phyloP scores from a whole-genome alignment of 805 yeast species.

The Kluyveromyces aestuarii region DNA sequence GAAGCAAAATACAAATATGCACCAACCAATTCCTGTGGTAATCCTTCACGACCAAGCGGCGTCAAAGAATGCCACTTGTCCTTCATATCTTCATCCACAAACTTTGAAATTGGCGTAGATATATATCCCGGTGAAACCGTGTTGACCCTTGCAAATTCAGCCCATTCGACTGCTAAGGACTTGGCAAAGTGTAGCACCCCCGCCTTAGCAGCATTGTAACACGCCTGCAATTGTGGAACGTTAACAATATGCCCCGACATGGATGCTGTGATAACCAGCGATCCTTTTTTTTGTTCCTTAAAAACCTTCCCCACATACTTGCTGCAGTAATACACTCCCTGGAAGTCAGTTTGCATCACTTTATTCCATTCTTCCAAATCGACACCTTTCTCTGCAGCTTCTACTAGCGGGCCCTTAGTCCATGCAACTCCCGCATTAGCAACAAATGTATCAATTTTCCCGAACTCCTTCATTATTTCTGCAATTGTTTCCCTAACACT shows the following conservation, averaged over 20 bases:
- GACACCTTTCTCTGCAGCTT: constrained; percentile 32
- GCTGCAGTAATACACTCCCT: constrained; percentile 75
- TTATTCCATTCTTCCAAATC: constrained; percentile 59
- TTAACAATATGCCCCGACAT: constrained; percentile 86
- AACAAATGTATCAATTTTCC: constrained; percentile 71
- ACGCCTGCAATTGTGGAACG: constrained; percentile 79
- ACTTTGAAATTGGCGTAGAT: constrained; percentile 54
- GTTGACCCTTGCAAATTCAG: constrained; percentile 80
- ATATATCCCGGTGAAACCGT: constrained; percentile 83
- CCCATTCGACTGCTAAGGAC: constrained; percentile 83
- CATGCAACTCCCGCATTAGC: constrained; percentile 89
- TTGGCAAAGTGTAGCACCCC: constrained; percentile 67
- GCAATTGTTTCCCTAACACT: constrained; percentile 21
- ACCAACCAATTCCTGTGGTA: constrained; percentile 67
- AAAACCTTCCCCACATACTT: constrained; percentile 65
- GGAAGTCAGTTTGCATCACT: constrained; percentile 65
- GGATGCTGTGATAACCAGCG: constrained; percentile 77
- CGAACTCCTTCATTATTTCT: constrained; percentile 54
- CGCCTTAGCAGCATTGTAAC: constrained; percentile 82
- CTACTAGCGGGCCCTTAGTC: constrained; percentile 54
- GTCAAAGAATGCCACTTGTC: constrained; percentile 41
- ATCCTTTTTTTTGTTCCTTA: constrained; percentile 64
- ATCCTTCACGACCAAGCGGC: constrained; percentile 71
- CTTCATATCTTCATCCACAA: constrained; percentile 35
- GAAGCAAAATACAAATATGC: constrained; percentile 74